Base-by-base conservation (phyloP, 805 yeast genomes). In the Teunomyces funiuensis region DNA sequence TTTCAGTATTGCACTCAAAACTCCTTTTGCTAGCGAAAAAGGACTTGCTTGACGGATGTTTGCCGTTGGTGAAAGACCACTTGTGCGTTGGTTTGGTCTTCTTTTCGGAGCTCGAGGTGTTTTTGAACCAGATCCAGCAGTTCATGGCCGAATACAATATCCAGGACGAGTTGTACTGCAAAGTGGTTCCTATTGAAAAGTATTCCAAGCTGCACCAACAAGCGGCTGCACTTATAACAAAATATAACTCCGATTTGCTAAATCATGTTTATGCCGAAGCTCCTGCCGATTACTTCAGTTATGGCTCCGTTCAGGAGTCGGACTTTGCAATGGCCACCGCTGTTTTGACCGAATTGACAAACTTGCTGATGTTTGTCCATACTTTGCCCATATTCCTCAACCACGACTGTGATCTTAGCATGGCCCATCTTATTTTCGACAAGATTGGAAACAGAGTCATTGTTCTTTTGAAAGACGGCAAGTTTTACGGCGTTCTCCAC, bases 371-470 rank as follows among this genome's bases (percentile, higher is more conserved):
- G n/a, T 60, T 65, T 25, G 61, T 77, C 6, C 79, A 78, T 48
- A 49, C 55, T 13, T 60, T 71, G 5, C 82, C 82, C 0, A 62
- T 79, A 6, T 68, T 69, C 33, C 49, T 79, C 29, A 77, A 76
- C 41, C 50, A 73, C 26, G 63, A 69, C 38, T 67, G 79, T 13
- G 79, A 79, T 8, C 51, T 78, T 20, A 63, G 77, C 6, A 59
- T 78, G 45, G 80, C 77, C 3, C 75, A 77, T 42, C 59, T 70
- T 53, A 60, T 79, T 16, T 79, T 79, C 53, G 71, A 76, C 33
- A 71, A 74, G 48, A 58, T 79, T 25, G 83, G 83, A 1, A 71
- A 67, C 27, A 54, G 82, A 31, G 75, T 77, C 2, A 69, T 77
- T 41, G 72, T 76, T 1, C 54, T 72, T 18, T 48, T 66, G 10